phyloP scores from a whole-genome alignment of 148 eudicot genomes.

The Rhododendron ferrugineum region DNA sequence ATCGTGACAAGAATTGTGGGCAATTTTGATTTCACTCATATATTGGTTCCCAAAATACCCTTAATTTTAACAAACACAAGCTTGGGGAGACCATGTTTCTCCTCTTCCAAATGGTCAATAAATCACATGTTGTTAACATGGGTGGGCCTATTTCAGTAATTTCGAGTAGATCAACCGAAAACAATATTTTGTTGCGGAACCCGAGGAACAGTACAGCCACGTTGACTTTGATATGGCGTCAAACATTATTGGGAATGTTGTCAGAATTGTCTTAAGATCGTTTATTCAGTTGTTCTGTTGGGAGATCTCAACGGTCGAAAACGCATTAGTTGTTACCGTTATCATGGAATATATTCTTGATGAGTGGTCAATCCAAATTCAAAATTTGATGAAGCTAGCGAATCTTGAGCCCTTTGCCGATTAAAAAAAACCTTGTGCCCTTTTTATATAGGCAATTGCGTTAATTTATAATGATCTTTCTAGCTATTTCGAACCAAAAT shows the following conservation, averaged over 20 bases:
- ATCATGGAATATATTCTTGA: not conserved
- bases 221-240: not conserved
- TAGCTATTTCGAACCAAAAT: not conserved
- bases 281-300: not conserved
- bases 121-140: not conserved
- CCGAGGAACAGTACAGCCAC: not conserved
- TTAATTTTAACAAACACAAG: not conserved
- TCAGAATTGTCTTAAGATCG: not conserved
- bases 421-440: not conserved
- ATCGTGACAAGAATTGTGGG: not conserved
- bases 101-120: not conserved
- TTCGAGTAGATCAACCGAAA: not conserved
- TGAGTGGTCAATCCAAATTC: not conserved
- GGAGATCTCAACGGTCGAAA: not conserved
- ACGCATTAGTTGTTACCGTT: not conserved
- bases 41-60: not conserved
- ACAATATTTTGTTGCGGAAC: not conserved
- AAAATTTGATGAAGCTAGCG: not conserved
- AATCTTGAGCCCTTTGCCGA: not conserved
- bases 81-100: not conserved
- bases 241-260: not conserved
- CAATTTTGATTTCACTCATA: not conserved
- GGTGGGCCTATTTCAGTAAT: not conserved
- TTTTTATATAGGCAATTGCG: not conserved
- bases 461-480: not conserved